These are phyloP conservation scores for Oropetium thomaeum DNA, from an alignment of 176 grass and related monocot genomes.

Conservation along the genomic window DNA sequence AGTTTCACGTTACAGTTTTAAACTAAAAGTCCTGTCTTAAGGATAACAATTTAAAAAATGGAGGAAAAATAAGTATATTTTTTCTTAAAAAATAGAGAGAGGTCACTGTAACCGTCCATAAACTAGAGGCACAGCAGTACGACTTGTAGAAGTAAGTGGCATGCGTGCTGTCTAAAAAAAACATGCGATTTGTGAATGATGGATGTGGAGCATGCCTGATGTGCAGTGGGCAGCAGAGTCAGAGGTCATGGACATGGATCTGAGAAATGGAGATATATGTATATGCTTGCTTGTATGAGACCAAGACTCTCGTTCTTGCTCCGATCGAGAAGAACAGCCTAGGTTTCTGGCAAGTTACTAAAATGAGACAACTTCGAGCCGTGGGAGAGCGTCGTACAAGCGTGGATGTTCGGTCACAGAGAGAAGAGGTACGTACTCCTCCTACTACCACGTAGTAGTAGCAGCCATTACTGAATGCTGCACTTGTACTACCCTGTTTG, in stretches of 20 bases:
- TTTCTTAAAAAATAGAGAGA: too few species aligned
- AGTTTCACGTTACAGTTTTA: too few species aligned
- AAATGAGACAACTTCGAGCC: not conserved
- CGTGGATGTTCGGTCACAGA: not conserved
- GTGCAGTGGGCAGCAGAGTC: not conserved
- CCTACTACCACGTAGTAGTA: too few species aligned
- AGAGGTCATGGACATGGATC: too few species aligned
- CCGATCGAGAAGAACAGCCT: not conserved
- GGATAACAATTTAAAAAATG: too few species aligned
- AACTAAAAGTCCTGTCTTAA: too few species aligned
- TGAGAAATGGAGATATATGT: too few species aligned
- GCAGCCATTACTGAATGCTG: not conserved
- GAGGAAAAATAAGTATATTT: too few species aligned
- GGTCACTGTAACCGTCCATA: too few species aligned
- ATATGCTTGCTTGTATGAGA: not conserved
- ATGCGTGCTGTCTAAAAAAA: not conserved
- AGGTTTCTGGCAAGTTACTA: not conserved
- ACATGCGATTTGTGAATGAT: conserved; percentile 6
- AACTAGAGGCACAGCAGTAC: not conserved
- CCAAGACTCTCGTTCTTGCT: not conserved
- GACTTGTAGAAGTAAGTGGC: not conserved
- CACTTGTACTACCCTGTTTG: not conserved
- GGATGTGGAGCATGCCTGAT: conserved; percentile 6
- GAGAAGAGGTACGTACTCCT: too few species aligned
- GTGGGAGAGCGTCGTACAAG: not conserved